Base-by-base conservation (phyloP, 768 basidiomycete species). In the Cystobasidium tubakii region DNA sequence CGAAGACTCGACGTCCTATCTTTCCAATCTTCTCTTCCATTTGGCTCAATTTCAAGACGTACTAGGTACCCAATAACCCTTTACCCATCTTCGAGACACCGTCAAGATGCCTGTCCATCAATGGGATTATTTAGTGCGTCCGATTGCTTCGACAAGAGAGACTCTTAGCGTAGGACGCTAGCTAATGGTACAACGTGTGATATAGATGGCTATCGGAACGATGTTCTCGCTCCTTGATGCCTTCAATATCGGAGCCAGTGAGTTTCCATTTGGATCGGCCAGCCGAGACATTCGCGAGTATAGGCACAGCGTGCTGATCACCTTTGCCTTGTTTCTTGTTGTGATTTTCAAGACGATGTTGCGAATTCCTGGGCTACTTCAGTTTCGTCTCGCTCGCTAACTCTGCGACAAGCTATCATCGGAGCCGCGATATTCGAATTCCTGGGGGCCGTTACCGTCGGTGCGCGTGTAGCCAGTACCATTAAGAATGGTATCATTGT, bases 401-500 rank as follows among this genome's bases (percentile, higher is more conserved):
- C 82, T 2, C 75, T 83, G 73, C 72, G 77, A 39, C 83, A 84
- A 74, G 83, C 83, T 0, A 75, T 76, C 43, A 29, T 82, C 9
- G 79, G 79, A 0, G 83, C 82, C 0, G 80, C 81, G 7, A 44
- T 83, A 19, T 79, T 78, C 43, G 82, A 83, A 72, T 83, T 82
- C 74, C 50, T 81, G 0, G 82, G 82, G 1, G 83, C 83, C 0
- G 81, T 83, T 4, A 75, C 80, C 0, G 83, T 82, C 6, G 83
- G 83, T 4, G 81, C 82, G 10, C 79, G 82, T 1, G 77, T 77
- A 0, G 75, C 77, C 21, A 76, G 75, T 27, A 84, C 84, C 36
- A 83, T 84, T 80, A 83, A 83, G 77, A 84, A 82, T 76, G 82
- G 82, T 64, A 83, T 84, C 79, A 82, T 84, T 75, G 69, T 60